These are phyloP conservation scores for Cryoendolithus antarcticus DNA, from an alignment of 2,329 filamentous ascomycete species.

Conservation along the genomic window DNA sequence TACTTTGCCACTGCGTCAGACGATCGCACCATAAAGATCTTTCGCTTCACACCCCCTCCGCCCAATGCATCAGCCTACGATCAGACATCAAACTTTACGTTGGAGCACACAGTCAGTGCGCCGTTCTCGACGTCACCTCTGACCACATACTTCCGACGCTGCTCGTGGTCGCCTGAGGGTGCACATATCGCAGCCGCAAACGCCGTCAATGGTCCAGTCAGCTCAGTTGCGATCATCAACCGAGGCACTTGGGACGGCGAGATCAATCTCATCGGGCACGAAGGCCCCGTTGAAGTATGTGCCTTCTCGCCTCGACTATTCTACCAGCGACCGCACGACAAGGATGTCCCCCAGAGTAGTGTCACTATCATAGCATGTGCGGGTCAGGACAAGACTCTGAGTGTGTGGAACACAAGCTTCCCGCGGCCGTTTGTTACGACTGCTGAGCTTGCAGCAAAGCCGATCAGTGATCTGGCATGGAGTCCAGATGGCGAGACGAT, in stretches of 20 bases:
- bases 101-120: slow-evolving; percentile 78
- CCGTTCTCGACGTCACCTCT: slow-evolving; percentile 87
- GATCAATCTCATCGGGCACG: slow-evolving; percentile 93
- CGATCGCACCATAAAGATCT: slow-evolving; percentile 92
- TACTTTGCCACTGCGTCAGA: slow-evolving; percentile 98
- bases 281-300: slow-evolving; percentile 93
- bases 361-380: slow-evolving; percentile 95
- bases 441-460: slow-evolving; percentile 78
- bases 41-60: slow-evolving; percentile 79
- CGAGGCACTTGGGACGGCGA: slow-evolving; percentile 88
- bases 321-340: slow-evolving; percentile 28
- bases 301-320: slow-evolving; percentile 92
- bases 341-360: slow-evolving; percentile 46
- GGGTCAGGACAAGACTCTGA: slow-evolving; percentile 90
- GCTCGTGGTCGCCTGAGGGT: slow-evolving; percentile 95
- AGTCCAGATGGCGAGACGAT: slow-evolving; percentile 79
- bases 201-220: slow-evolving; percentile 92
- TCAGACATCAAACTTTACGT: slow-evolving; percentile 89
- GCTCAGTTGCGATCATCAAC: slow-evolving; percentile 91
- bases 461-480: slow-evolving; percentile 91
- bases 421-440: slow-evolving; percentile 81
- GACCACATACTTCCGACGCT: slow-evolving; percentile 91
- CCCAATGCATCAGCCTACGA: slow-evolving; percentile 90
- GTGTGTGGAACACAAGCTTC: slow-evolving; percentile 95
- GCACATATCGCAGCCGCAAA: slow-evolving; percentile 96